Percentiles rank a stretch among this genome's conserved stretches.
Conservation (phyloP, 129 eudicot genomes). For the Gnaphalium uliginosum region DNA sequence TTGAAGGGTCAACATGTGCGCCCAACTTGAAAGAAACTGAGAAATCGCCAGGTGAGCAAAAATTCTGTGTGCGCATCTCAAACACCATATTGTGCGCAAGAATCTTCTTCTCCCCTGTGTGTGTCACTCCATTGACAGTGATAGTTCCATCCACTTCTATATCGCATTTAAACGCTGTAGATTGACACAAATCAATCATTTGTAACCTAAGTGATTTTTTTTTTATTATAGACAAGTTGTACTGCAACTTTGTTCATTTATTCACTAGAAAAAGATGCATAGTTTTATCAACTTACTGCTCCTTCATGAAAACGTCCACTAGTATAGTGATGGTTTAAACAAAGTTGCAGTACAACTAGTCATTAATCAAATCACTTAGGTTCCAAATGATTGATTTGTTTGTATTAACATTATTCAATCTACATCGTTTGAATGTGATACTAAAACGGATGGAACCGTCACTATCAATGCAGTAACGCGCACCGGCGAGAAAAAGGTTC, state of each 20-base stretch:
- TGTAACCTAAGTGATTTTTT: neutral
- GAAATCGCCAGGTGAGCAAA: constrained; percentile 70
- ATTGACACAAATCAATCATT: neutral
- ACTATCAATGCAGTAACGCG: constrained; percentile 47
- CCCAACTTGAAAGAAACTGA: constrained; percentile 60
- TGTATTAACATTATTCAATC: neutral
- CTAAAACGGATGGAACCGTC: constrained; percentile 46
- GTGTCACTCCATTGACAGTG: constrained; percentile 47
- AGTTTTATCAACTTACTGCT: too few relatives aligned
- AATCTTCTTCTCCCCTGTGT: constrained; percentile 52
- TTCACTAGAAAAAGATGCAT: too few relatives aligned
- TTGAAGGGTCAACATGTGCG: constrained; percentile 46
- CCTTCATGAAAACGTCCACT: too few relatives aligned
- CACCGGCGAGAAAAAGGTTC: constrained; percentile 50
- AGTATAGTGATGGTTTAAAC: too few relatives aligned
- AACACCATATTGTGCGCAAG: constrained; percentile 52
- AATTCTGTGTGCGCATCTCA: constrained; percentile 66
- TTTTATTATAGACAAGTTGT: too few relatives aligned
- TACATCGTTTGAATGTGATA: constrained; percentile 51
- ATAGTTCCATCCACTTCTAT: constrained; percentile 49
- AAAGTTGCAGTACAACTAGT: too few relatives aligned
- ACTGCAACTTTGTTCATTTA: too few relatives aligned
- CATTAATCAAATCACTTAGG: neutral
- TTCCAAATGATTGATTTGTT: neutral
- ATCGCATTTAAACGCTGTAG: constrained; percentile 51